phyloP scores from a whole-genome alignment of 1,139 yeast species.

The Tardiomyces depauwii region DNA sequence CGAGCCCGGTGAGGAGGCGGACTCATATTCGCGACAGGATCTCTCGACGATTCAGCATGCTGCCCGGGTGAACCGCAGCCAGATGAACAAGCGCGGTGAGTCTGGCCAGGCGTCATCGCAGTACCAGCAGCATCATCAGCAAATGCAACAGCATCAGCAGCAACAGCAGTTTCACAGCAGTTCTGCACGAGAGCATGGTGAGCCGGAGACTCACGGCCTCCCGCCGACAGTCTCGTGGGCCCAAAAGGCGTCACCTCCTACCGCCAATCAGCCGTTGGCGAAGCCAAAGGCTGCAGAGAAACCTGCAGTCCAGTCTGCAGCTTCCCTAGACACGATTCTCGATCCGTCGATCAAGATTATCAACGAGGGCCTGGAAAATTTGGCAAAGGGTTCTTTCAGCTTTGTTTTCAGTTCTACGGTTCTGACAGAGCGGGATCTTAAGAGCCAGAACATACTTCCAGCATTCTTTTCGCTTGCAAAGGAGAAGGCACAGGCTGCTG shows the following conservation, averaged over 20 bases:
- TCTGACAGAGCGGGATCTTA: constrained; percentile 25
- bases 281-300: constrained; percentile 3
- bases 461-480: constrained; percentile 34
- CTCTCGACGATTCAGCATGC: constrained; percentile 68
- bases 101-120: neutral
- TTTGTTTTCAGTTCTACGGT: constrained; percentile 26
- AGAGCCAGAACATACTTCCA: constrained; percentile 22
- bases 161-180: neutral
- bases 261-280: constrained; percentile 6
- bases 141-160: constrained; percentile 10
- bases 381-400: constrained; percentile 24
- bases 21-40: constrained; percentile 88
- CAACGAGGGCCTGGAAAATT: constrained; percentile 21
- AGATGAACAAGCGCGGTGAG: constrained; percentile 10
- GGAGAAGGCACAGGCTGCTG: constrained; percentile 16
- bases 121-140: neutral
- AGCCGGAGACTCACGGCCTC: neutral
- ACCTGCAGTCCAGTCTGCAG: neutral
- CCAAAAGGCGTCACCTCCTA: constrained; percentile 19
- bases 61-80: constrained; percentile 26
- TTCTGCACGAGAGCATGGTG: neutral
- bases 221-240: constrained; percentile 28
- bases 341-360: constrained; percentile 16
- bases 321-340: neutral
- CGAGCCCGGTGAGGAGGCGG: constrained; percentile 99